Conservation (phyloP, 139 green algal species). For the Coccomyxa sp. region DNA sequence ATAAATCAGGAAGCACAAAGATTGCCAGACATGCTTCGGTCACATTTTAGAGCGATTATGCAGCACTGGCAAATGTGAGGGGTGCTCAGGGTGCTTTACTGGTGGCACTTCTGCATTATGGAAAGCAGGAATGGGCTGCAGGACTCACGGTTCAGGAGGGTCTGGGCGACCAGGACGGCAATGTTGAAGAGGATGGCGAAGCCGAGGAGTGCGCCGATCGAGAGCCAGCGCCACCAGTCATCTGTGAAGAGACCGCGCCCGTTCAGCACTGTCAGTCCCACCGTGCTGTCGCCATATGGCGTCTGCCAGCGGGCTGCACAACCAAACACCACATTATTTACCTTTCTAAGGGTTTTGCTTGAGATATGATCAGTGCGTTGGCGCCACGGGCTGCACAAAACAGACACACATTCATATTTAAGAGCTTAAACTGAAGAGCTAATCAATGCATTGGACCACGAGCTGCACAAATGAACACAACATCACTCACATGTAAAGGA, state of each 20-base stretch:
- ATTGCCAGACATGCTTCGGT: too few relatives aligned
- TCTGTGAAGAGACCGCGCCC: neutral
- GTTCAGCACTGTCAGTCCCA: neutral
- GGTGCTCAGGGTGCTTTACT: neutral
- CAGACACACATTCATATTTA: too few relatives aligned
- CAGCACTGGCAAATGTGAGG: too few relatives aligned
- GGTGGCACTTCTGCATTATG: neutral
- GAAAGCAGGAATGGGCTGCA: neutral
- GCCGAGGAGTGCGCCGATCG: neutral
- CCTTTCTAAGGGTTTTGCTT: too few relatives aligned
- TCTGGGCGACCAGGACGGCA: neutral
- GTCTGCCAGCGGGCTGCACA: neutral
- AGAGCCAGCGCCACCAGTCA: conserved; percentile 7
- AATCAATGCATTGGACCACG: too few relatives aligned
- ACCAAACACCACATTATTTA: neutral
- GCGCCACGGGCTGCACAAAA: too few relatives aligned
- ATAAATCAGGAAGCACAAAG: too few relatives aligned
- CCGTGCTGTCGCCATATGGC: neutral
- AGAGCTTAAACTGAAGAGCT: too few relatives aligned
- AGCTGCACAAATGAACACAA: too few relatives aligned
- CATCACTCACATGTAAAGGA: too few relatives aligned
- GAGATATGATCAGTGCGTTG: too few relatives aligned
- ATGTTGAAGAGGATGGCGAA: conserved; percentile 10
- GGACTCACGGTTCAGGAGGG: neutral
- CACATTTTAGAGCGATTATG: too few relatives aligned